Evolutionary conservation across 169 alveolate genomes (phyloP), one percentile per base, ranked within the genome.

Genomic region (Miamiensis avidus): DNA sequence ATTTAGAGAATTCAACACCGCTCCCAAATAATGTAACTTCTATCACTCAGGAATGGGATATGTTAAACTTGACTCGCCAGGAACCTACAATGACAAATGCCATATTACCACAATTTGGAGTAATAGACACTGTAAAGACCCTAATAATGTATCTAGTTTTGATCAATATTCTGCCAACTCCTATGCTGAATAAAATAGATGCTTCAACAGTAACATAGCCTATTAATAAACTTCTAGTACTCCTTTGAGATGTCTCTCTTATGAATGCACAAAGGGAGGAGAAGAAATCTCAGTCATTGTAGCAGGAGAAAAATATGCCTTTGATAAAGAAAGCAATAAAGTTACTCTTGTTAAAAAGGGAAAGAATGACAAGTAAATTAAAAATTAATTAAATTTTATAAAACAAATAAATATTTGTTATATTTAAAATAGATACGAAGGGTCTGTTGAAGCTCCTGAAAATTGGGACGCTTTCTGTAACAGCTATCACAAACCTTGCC

Each of bases 1-100:
- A 25, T 78, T 31, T 29, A 28, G 72, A 0, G 88, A 84, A 85
- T 85, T 78, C 73, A 16, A 72, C 4, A 34, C 34, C 27, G 81
- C 73, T 0, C 28, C 28, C 11, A 31, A 4, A 11, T 28, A 82
- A 31, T 73, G 79, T 31, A 28, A 31, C 31, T 69, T 75, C 26
- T 73, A 82, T 32, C 49, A 75, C 34, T 31, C 34, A 49, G 79
- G 85, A 25, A 30, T 82, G 26, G 88, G 79, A 25, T 27, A n/a
- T n/a, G n/a, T n/a, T n/a, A n/a, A n/a, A n/a, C n/a, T 65, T 11
- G 84, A 64, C 0, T 28, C 25, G 0, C 33, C 64, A 27, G 0
- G 1, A 0, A 4, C 0, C 0, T 27, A 0, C 27, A 1, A 0
- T 6, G 82, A 77, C 33, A 4, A 77, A 30, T 77, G 82, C 20